These are phyloP conservation scores for Cercophora samala DNA, from an alignment of 495 filamentous ascomycete genomes.

Conservation along the genomic window DNA sequence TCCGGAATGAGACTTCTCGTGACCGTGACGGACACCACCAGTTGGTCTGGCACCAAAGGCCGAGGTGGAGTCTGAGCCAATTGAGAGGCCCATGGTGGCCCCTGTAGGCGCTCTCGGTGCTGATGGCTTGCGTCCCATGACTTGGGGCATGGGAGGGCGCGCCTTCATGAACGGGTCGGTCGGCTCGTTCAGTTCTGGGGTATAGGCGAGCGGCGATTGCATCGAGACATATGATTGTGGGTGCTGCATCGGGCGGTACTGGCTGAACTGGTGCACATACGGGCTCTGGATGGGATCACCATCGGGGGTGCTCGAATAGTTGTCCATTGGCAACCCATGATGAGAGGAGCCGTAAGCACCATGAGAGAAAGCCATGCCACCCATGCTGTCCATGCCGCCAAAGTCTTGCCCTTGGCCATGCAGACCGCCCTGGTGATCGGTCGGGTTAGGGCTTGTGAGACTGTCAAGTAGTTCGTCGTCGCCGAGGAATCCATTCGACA, in stretches of 20 bases:
- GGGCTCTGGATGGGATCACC: slow-evolving; percentile 85
- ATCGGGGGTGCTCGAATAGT: slow-evolving; percentile 81
- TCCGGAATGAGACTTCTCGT: slow-evolving; percentile 76
- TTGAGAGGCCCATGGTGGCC: slow-evolving; percentile 37
- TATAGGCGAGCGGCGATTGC: slow-evolving; percentile 51
- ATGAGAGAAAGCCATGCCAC: slow-evolving; percentile 41
- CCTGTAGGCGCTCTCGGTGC: slow-evolving; percentile 74
- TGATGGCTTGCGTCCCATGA: slow-evolving; percentile 67
- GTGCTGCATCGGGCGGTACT: slow-evolving; percentile 62
- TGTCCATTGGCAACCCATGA: slow-evolving; percentile 45
- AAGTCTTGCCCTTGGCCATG: slow-evolving; percentile 51
- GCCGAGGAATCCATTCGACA: slow-evolving; percentile 46
- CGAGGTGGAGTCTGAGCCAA: slow-evolving; percentile 47
- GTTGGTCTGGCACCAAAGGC: slow-evolving; percentile 68
- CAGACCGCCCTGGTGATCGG: slow-evolving; percentile 43
- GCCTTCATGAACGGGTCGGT: slow-evolving; percentile 53
- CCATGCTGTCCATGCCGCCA: slow-evolving; percentile 45
- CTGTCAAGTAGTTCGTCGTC: slow-evolving; percentile 66
- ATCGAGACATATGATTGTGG: slow-evolving; percentile 51
- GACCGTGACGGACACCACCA: slow-evolving; percentile 63
- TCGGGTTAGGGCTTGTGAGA: slow-evolving; percentile 43
- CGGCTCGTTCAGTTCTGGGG: slow-evolving; percentile 57
- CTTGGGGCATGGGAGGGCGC: slow-evolving; percentile 50
- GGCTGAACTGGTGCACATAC: slow-evolving; percentile 71
- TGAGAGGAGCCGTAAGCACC: slow-evolving; percentile 45